Base-by-base conservation (phyloP, 441 rosid genomes). In the Syzygium syzygioides region DNA sequence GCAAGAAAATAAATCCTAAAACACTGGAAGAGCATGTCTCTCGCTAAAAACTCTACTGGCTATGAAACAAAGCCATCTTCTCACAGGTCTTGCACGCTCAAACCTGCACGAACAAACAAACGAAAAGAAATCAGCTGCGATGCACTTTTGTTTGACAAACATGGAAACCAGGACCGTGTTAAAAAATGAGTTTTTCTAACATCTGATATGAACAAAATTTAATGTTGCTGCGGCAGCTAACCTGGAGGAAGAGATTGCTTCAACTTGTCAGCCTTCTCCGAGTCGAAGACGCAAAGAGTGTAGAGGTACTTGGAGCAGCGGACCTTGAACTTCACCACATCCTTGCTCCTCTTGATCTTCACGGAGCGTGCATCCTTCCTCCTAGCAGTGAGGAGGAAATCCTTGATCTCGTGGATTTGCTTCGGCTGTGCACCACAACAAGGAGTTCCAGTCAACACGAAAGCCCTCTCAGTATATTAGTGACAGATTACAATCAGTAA, bases 41-140 rank as follows among this genome's bases (percentile, higher is more conserved):
- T 55, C 7, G 14, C 37, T 55, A 50, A 30, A 10, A 57, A 28
- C 59, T 52, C 86, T 54, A 76, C 18, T 45, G n/a, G 28, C 14
- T 6, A 41, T 7, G 53, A 41, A 76, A 23, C 53, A 76, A 76
- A 41, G 84, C 55, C 85, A n/a, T 71, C 86, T 59, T 79, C 89
- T 95, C 93, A 94, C 88, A 94, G 92, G 20, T 95, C 97, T 90
- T 94, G 95, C 28, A 95, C 97, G 14, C 90, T 95, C 95, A 96
- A 93, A 94, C 97, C 96, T 95, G 93, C 87, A 88, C 86, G 1
- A 14, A 23, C 32, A 48, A 64, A 41, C 25, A 25, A 37, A 32
- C 25, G 23, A 55, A 84, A 30, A 60, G 55, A 55, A 9, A 79
- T 79, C 25, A 85, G 18, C 53, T 76, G 83, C 52, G 13, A 76